These are phyloP conservation scores for Suillus americanus DNA, from an alignment of 768 basidiomycete genomes.

Conservation along the genomic window DNA sequence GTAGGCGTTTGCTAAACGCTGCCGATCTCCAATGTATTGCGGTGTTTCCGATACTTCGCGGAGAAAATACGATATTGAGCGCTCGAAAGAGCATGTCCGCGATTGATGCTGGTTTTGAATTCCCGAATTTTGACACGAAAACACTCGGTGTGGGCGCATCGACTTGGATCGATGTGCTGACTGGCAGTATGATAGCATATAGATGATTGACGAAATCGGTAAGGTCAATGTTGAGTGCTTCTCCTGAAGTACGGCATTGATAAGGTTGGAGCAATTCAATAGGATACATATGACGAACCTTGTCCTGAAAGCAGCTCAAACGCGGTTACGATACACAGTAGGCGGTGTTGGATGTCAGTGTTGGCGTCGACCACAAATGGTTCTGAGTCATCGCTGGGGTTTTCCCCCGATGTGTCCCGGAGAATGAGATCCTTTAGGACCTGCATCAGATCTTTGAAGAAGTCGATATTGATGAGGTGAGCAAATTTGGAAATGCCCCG, in stretches of 20 bases:
- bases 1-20: constrained; percentile 92
- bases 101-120: constrained; percentile 35
- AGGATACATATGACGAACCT: constrained; percentile 51
- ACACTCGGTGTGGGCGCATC: constrained; percentile 47
- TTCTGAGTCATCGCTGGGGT: constrained; percentile 38
- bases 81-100: constrained; percentile 85
- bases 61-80: constrained; percentile 78
- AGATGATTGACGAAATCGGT: constrained; percentile 83
- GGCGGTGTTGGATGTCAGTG: constrained; percentile 51
- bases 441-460: constrained; percentile 92
- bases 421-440: constrained; percentile 78
- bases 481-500: constrained; percentile 92
- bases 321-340: constrained; percentile 93
- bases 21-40: constrained; percentile 76
- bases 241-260: constrained; percentile 51
- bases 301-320: constrained; percentile 96
- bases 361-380: constrained; percentile 33
- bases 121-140: constrained; percentile 25
- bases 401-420: constrained; percentile 42
- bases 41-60: constrained; percentile 53
- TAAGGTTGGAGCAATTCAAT: constrained; percentile 12
- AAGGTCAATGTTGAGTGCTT: constrained; percentile 96
- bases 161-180: constrained; percentile 65
- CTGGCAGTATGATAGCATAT: constrained; percentile 77
- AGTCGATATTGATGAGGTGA: constrained; percentile 96